Evolutionary conservation across 345 rosid species (phyloP).

Genomic region (Mercurialis annua): DNA sequence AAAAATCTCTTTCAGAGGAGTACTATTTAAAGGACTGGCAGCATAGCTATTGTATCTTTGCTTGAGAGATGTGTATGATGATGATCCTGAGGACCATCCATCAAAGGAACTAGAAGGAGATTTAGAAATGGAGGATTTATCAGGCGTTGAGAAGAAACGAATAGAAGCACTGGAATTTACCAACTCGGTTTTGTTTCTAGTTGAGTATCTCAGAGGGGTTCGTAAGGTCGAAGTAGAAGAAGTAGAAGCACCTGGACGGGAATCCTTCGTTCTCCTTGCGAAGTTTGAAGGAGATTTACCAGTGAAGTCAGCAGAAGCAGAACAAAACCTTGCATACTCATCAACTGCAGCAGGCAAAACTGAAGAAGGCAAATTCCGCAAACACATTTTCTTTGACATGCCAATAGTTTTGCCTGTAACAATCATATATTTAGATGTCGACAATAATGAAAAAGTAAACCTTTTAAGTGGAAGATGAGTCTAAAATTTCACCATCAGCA

Average conservation of each 20-base stretch:
- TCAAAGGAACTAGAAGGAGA: slow-evolving; percentile 26
- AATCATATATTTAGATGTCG: background rate
- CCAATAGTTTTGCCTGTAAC: slow-evolving; percentile 28
- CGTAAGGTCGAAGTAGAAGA: slow-evolving; percentile 16
- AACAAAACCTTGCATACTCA: slow-evolving; percentile 5
- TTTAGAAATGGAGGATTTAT: slow-evolving; percentile 15
- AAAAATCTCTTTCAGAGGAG: slow-evolving; percentile 9
- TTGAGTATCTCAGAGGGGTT: slow-evolving; percentile 23
- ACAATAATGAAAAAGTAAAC: background rate
- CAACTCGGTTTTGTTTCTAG: slow-evolving; percentile 10
- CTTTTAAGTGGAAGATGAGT: background rate
- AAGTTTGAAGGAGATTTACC: slow-evolving; percentile 22
- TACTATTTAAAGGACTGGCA: background rate
- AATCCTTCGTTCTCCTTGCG: slow-evolving; percentile 23
- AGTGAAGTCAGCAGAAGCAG: slow-evolving; percentile 7
- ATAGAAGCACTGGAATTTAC: slow-evolving; percentile 18
- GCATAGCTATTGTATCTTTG: slow-evolving; percentile 8
- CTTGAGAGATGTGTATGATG: slow-evolving; percentile 12
- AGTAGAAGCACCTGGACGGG: slow-evolving; percentile 9
- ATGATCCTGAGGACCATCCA: slow-evolving; percentile 25
- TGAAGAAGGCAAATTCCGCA: slow-evolving; percentile 26
- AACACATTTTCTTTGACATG: slow-evolving; percentile 25
- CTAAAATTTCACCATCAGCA: slow-evolving; percentile 24
- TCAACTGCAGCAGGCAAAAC: slow-evolving; percentile 4
- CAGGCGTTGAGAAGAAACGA: slow-evolving; percentile 14